Base-by-base conservation (phyloP, 2,329 filamentous ascomycete genomes). In the Botrytis aclada region DNA sequence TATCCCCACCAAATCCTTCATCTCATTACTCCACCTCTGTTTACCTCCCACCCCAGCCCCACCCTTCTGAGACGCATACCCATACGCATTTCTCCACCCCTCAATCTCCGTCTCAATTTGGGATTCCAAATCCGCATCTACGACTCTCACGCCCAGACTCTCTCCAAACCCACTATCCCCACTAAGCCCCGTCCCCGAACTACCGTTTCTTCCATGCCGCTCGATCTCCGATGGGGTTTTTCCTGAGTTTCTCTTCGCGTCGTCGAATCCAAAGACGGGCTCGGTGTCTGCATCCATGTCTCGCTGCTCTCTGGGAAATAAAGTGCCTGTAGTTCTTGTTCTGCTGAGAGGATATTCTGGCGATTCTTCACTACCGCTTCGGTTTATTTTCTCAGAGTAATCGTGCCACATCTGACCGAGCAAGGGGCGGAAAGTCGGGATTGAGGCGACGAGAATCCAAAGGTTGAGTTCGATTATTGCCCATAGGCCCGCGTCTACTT, bases 361-460 rank as follows among this genome's bases (percentile, higher is more conserved):
- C 16, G 45, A 66, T n/a, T 18, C 25, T 25, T 10, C 32, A 37
- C 64, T 54, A 7, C 32, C 25, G 25, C 25, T 54, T 25, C 22
- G 22, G 16, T 10, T 34, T 66, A 18, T 39, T 29, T 37, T 66
- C 4, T 18, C 34, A 20, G 45, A 18, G 12, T 54, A n/a, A 39
- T 54, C 25, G 32, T 25, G 45, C 45, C 34, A 39, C 25, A 66
- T 66, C 16, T 54, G 51, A 5, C 45, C 18, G 8, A 54, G 64
- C 20, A 66, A 45, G 16, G 37, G 73, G 74, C 56, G 22, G 20
- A 70, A 43, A 25, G 67, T 60, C 3, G 56, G 54, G 29, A 62
- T 74, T 9, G 34, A 66, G 43, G 70, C 56, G 39, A 70, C 56
- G 3, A 70, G 14, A 37, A 70, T 32, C 67, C 56, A 70, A 56